phyloP scores from a whole-genome alignment of 768 basidiomycete species.

The Trametes villosa region DNA sequence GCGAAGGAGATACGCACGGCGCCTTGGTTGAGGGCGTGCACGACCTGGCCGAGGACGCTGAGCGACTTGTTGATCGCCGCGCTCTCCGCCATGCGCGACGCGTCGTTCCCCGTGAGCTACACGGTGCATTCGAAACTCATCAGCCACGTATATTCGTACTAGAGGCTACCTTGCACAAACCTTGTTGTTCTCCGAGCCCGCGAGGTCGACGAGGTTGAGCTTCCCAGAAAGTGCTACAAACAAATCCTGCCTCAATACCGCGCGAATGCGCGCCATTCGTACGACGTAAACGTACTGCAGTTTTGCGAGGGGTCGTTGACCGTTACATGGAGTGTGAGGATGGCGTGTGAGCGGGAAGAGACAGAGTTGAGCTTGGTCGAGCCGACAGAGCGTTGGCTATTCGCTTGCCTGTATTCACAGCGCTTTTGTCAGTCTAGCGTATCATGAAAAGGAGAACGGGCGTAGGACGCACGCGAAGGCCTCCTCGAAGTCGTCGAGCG shows the following conservation, averaged over 20 bases:
- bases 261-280: too few species aligned
- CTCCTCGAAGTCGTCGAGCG: conserved; percentile 50
- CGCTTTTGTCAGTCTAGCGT: background rate
- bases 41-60: conserved; percentile 86
- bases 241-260: background rate
- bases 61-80: conserved; percentile 90
- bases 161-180: conserved; percentile 36
- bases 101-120: conserved; percentile 81
- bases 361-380: conserved; percentile 83
- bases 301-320: conserved; percentile 57
- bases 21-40: conserved; percentile 79
- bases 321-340: conserved; percentile 73
- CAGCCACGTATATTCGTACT: background rate
- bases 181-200: conserved; percentile 92
- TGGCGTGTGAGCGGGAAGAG: conserved; percentile 89
- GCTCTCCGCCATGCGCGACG: conserved; percentile 86
- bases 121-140: background rate
- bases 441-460: too few species aligned
- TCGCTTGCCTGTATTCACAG: conserved; percentile 57
- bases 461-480: conserved; percentile 53
- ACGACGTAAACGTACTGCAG: conserved; percentile 49
- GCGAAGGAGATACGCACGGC: conserved; percentile 44
- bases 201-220: conserved; percentile 87
- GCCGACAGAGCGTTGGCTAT: conserved; percentile 81
- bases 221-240: conserved; percentile 67